phyloP scores from a whole-genome alignment of 2,329 filamentous ascomycete species.

The Phialophora tarda region DNA sequence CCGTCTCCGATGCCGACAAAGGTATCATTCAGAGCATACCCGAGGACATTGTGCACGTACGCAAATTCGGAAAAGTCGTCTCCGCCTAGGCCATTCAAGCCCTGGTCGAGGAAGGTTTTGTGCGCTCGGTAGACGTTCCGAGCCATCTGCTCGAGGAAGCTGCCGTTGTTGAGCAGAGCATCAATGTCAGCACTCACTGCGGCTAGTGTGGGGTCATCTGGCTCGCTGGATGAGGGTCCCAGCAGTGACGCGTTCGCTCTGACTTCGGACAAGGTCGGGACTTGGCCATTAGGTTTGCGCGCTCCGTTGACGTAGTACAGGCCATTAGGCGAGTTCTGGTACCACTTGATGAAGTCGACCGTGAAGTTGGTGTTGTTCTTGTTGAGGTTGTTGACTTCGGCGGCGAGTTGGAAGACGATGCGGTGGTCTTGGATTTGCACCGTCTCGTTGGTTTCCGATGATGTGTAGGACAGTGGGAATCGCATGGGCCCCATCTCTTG shows the following conservation, averaged over 20 bases:
- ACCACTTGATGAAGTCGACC: slow-evolving; percentile 52
- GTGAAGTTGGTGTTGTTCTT: slow-evolving; percentile 44
- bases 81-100: slow-evolving; percentile 46
- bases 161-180: slow-evolving; percentile 26
- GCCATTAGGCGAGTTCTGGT: slow-evolving; percentile 56
- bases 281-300: slow-evolving; percentile 58
- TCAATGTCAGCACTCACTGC: slow-evolving; percentile 13
- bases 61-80: slow-evolving; percentile 70
- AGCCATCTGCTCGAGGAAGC: slow-evolving; percentile 29
- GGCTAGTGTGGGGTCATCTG: slow-evolving; percentile 22
- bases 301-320: slow-evolving; percentile 57
- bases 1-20: slow-evolving; percentile 51
- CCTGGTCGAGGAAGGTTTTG: slow-evolving; percentile 59
- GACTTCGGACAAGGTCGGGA: slow-evolving; percentile 60
- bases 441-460: slow-evolving; percentile 51
- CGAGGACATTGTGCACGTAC: slow-evolving; percentile 61
- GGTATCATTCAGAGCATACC: slow-evolving; percentile 59
- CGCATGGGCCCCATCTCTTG: slow-evolving; percentile 56
- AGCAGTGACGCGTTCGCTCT: slow-evolving; percentile 52
- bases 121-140: slow-evolving; percentile 55
- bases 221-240: slow-evolving; percentile 12
- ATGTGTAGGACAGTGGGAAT: slow-evolving; percentile 50
- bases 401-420: slow-evolving; percentile 52
- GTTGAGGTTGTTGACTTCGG: slow-evolving; percentile 51
- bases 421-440: slow-evolving; percentile 51